Base-by-base conservation (phyloP, 495 filamentous ascomycete species). In the Stereocaulon alpinum region DNA sequence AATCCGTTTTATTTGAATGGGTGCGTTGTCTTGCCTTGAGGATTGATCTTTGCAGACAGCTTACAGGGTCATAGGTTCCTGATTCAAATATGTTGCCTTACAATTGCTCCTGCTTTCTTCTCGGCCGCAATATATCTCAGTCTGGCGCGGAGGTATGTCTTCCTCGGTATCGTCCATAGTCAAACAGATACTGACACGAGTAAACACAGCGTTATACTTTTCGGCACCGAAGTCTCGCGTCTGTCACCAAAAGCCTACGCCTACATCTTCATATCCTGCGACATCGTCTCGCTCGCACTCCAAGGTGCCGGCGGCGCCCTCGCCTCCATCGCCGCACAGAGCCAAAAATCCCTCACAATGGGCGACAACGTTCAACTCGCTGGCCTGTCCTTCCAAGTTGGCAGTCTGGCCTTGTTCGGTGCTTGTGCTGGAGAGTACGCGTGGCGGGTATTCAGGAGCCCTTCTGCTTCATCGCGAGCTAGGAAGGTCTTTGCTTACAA, bases 341-440 rank as follows among this genome's bases (percentile, higher is more conserved):
- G 66, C n/a, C 41, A 64, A 10, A 53, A 65, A 10, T 62, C 73
- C 66, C 61, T 65, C 17, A 61, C 66, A 30, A 67, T 74, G 32
- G 82, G 82, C 30, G 82, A 87, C 69, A 70, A 83, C 62, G 78
- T 83, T 55, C 86, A 86, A 63, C 82, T 89, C 44, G 78, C 83
- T 1, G 85, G 86, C 61, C 82, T 89, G 55, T 73, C 79, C 9
- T 78, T 85, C 69, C 85, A 89, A 74, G 84, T 84, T 22, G 76
- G 69, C 1, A 85, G 83, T 11, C 72, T 87, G 72, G 64, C 70
- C 14, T 70, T 77, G 15, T 87, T 85, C 67, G 81, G 78, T 12
- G 24, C 62, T 6, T 66, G 83, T n/a, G 74, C 70, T 24, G 66
- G 60, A 3, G 76, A 84, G 34, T 85, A 77, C 59, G 72, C 68